Evolutionary conservation across 805 yeast species (phyloP), one percentile per base, ranked within the genome.

Genomic region (Pichia exigua): DNA sequence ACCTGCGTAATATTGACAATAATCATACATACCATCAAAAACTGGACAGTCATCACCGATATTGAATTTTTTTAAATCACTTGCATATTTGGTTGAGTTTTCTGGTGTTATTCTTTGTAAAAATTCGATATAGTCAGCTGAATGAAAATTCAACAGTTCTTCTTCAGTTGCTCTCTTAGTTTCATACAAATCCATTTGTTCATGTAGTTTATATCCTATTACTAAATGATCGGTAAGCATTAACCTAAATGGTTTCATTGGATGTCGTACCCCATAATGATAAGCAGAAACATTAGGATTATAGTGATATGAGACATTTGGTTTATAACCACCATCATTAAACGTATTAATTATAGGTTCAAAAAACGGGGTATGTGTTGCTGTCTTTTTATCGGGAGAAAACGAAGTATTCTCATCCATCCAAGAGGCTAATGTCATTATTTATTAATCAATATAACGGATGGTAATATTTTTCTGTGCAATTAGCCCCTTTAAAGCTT

Each of bases 241-340:
- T 55, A 94, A 73, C 57, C 99, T 73, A 67, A 91, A 88, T 17
- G 99, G 99, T 66, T 92, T 92, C 99, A 92, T 92, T n/a, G 99
- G 99, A 68, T 92, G 99, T 54, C 82, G 79, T 1, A 87, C 86
- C 18, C 99, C 99, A 66, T 87, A 91, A 62, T 91, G 97, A 67
- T 83, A 91, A 57, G 80, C 78, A 1, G 87, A 76, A 0, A 84
- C 95, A 49, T 83, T 81, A 26, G 90, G 87, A 66, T 90, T 90
- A 68, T 78, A 88, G 67, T 90, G 97, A 69, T 90, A 90, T 10
- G 96, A 87, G 1, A 90, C 96, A 61, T 79, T 70, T 3, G 83
- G 82, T 13, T 70, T 70, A 53, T 74, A 73, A 8, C 66, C 66
- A 13, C 64, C 64, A n/a, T 69, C 67, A 45, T 66, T 65, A 20